Base-by-base conservation (phyloP, 768 basidiomycete genomes). In the Fomitopsis pulvina region DNA sequence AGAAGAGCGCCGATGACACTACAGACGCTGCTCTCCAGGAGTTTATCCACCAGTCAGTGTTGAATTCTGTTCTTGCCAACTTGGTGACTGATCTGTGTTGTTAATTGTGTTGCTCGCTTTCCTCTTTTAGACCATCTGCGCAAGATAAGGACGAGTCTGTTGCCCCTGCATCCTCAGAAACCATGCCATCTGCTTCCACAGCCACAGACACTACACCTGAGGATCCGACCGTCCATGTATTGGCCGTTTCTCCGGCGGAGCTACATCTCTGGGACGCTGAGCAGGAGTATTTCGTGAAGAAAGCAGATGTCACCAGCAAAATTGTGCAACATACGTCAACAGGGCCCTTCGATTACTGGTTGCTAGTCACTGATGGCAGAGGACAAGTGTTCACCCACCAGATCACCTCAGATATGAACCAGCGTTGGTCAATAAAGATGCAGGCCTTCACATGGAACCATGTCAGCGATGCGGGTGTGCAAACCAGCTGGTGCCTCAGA, bases 361-460 rank as follows among this genome's bases (percentile, higher is more conserved):
- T 89, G 41, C 66, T 71, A 14, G 80, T 82, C 4, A 71, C 76
- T 9, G 73, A 65, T 30, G 74, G 75, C 25, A 72, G 73, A 2
- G 75, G 73, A 1, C 66, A 75, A 40, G 28, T 76, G 25, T 70
- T 90, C 41, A 77, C 76, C 22, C 90, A 92, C 67, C 70, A 69
- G 54, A 74, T 92, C 45, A 65, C 71, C 20, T 70, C 78, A 4
- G 76, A 85, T 32, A 84, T 88, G 80, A 91, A 87, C 57, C 81
- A 82, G 58, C 75, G 76, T 29, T 85, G 79, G 75, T 77, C 83
- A 5, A 65, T 66, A 27, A 77, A 75, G 50, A 75, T 81, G 63
- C 63, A 66, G 41, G 87, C 93, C 3, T 75, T 97, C 59, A 94
- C 93, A 26, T 98, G 96, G 89, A 95, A 93, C 56, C 75, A 91